A percentile compares a stretch with the other conserved stretches of the same genome.
Evolutionary conservation across 495 filamentous ascomycete genomes (phyloP).

Genomic region (Neurospora intermedia): DNA sequence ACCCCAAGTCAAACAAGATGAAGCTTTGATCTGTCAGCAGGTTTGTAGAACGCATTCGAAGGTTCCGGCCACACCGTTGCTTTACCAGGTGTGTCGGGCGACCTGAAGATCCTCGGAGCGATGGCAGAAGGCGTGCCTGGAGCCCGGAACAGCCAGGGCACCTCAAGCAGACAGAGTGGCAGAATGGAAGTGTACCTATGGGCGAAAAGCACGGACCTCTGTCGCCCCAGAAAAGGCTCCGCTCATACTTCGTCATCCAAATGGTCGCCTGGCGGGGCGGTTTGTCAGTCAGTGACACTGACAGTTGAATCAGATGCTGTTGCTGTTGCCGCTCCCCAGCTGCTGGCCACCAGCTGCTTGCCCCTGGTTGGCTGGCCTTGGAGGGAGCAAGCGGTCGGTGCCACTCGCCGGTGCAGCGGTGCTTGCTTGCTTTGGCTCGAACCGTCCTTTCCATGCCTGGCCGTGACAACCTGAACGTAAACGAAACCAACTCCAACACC

Average conservation of each 20-base stretch:
- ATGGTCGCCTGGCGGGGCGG: constrained; percentile 21
- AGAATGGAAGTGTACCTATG: constrained; percentile 4
- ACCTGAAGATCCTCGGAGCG: background rate
- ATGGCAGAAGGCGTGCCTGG: background rate
- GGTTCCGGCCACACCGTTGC: background rate
- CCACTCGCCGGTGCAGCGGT: background rate
- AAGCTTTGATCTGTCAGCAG: background rate
- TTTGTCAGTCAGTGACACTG: background rate
- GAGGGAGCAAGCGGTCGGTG: background rate
- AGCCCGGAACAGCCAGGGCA: background rate
- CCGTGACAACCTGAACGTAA: background rate
- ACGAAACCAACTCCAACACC: background rate
- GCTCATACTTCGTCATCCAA: constrained; percentile 25
- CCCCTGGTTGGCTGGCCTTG: constrained; percentile 9
- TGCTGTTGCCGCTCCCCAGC: constrained; percentile 3
- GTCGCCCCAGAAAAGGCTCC: constrained; percentile 21
- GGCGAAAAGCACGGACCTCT: constrained; percentile 21
- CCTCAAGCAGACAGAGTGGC: background rate
- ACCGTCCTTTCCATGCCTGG: background rate
- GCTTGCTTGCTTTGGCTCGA: background rate
- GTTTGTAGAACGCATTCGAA: background rate
- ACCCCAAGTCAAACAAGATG: background rate
- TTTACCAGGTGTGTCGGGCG: background rate
- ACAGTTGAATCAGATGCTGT: background rate
- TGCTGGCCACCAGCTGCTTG: constrained; percentile 2